Base-by-base conservation (phyloP, 1,284 basidiomycete genomes). In the Cutaneotrichosporon arboriforme region DNA sequence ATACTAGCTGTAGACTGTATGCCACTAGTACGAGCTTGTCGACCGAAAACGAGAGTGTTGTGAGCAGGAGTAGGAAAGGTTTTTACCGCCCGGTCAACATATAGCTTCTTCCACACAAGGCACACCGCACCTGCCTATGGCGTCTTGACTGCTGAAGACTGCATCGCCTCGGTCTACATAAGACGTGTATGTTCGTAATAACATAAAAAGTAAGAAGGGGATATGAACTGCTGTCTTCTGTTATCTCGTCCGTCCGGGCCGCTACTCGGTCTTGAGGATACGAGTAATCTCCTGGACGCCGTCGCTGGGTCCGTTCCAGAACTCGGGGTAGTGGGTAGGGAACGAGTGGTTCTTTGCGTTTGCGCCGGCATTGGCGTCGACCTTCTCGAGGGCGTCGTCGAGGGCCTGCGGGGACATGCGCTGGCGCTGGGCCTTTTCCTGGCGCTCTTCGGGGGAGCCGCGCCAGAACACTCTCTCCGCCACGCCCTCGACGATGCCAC, bases 391-490 rank as follows among this genome's bases (percentile, higher is more conserved):
- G 36, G 34, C 45, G 13, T 41, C 45, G 37, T 52, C 40, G n/a
- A 34, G 31, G 31, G 17, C 43, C 43, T 31, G 20, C n/a, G 33
- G 33, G 43, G 43, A 45, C 43, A 45, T 36, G 43, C 38, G 34
- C 22, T 17, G 20, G 9, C 49, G 20, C 7, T 51, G 40, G 14
- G 43, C 48, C 14, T 40, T 23, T 26, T 52, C 47, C n/a, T 22
- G 18, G n/a, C 15, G 18, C 57, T 81, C 79, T 58, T 88, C 87
- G 45, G 75, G 71, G 58, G 83, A 85, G 10, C 83, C 84, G 50
- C 79, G 78, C 89, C 89, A 92, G 56, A 87, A 72, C 20, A 85
- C 69, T 57, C 82, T 79, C 73, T 88, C 86, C n/a, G 88, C 77
- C 21, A 88, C 59, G 60, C 84, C 85, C 17, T 84, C 76, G 50